Evolutionary conservation across 345 rosid species (phyloP), one percentile per base, ranked within the genome.

Genomic region (Salix suchowensis): DNA sequence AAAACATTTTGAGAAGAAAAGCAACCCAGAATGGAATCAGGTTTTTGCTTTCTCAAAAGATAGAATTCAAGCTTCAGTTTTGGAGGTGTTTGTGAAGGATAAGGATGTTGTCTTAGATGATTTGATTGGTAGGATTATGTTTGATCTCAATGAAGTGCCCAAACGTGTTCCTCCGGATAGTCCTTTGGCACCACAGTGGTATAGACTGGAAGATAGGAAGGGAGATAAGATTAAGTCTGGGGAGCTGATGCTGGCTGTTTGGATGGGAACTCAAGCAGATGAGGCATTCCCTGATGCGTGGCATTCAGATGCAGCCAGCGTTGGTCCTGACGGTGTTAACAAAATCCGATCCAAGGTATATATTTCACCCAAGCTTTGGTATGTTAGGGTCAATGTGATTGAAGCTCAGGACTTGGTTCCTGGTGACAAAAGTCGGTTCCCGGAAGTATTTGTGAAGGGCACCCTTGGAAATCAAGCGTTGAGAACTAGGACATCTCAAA

Each of bases 371-470:
- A 81, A 77, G 74, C 84, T 81, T 65, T 81, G 84, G 84, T 81
- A 81, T 60, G 74, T 81, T 46, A 77, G 84, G 54, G 80, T 81
- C 60, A 81, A 81, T 68, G 80, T 81, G 74, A 81, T 81, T 61
- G 84, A 81, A 81, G 80, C 84, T 77, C 84, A 81, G 48, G 84
- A 81, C 39, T 73, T 81, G 80, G 19, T 76, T 23, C 84, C 84
- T 60, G 26, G 69, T 58, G 84, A 81, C 67, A 81, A 77, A 30
- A 73, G 46, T 9, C 68, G 84, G 74, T 68, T 77, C 58, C 84
- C 84, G 4, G 80, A 81, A 10, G 77, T 71, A 9, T 81, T 72
- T 69, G 84, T 81, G 40, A 81, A 73, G 70, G 84, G 60, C n/a
- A 44, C 8, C 19, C 40, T 76, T 0, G 84, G 84, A 24, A 81